Base-by-base conservation (phyloP, 331 rosid genomes). In the Malus hybrid region DNA sequence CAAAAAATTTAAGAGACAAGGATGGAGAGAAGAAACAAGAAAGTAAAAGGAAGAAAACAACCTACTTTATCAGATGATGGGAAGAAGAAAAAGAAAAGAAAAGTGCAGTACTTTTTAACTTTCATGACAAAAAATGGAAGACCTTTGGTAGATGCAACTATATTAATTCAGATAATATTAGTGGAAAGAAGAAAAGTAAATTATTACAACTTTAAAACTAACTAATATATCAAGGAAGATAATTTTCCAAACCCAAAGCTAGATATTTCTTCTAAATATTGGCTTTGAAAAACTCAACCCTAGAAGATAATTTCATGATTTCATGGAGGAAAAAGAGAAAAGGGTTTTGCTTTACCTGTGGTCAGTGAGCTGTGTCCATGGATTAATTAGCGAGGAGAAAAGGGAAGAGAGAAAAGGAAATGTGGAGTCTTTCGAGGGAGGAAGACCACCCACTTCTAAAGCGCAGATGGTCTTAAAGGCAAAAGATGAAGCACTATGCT, bases 311-410 rank as follows among this genome's bases (percentile, higher is more conserved):
- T 61, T 52, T 75, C 80, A 87, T 89, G 87, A 87, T 90, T 87
- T 84, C 82, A 80, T 80, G 87, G 79, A 74, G 68, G 76, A 83
- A 83, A 77, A 87, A 50, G 10, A 15, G 80, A 73, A 84, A 75
- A 76, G 77, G 77, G 42, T 15, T 75, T 78, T 44, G 78, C 77
- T 72, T 36, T 93, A 93, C 97, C 97, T 93, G 96, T 88, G 97
- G 91, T 93, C 97, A 93, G 93, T 93, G 97, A 88, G 94, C 72
- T 77, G 93, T 87, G 87, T 90, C 97, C 97, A 93, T 93, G 87
- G 96, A 87, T 84, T 82, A 82, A 87, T 84, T 82, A 82, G 72
- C 85, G 70, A 48, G 76, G 68, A 63, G 65, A 75, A 76, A 73
- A 33, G 36, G 68, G 71, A 39, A 70, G 71, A 84, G 77, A 65